These are phyloP conservation scores for Aspergillus awamori DNA, from an alignment of 2,329 filamentous ascomycete genomes.

Conservation along the genomic window DNA sequence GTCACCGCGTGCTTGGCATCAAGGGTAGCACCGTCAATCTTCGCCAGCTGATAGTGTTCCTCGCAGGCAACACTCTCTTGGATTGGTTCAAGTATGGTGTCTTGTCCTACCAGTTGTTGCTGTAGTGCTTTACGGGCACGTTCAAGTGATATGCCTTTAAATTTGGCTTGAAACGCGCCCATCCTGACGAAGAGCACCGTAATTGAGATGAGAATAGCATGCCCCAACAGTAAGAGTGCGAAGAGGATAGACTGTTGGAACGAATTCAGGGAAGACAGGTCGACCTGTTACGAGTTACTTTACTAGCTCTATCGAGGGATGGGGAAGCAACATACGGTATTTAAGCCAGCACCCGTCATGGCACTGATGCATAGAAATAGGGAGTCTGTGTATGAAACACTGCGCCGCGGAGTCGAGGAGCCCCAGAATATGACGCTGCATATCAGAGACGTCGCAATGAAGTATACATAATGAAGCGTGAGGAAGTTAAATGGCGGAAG, in stretches of 20 bases:
- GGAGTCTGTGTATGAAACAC: conserved; percentile 64
- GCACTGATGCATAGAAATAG: conserved; percentile 68
- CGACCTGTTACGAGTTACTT: conserved; percentile 31
- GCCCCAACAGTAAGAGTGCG: conserved; percentile 66
- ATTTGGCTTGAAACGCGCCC: conserved; percentile 64
- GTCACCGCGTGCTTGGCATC: conserved; percentile 8
- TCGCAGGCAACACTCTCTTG: neutral
- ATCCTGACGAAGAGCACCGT: conserved; percentile 65
- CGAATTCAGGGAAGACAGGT: conserved; percentile 63
- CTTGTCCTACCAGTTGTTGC: neutral
- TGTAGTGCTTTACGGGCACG: conserved; percentile 20
- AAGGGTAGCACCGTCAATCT: neutral
- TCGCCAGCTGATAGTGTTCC: conserved; percentile 3
- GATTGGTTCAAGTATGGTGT: neutral
- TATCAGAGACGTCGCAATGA: conserved; percentile 59
- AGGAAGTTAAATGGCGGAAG: conserved; percentile 59
- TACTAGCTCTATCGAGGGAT: neutral
- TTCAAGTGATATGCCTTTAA: conserved; percentile 55
- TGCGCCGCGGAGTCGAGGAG: conserved; percentile 54
- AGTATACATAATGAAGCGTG: conserved; percentile 69
- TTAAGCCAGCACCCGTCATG: conserved; percentile 69
- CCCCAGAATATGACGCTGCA: conserved; percentile 63
- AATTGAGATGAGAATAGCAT: conserved; percentile 67
- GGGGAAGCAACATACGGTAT: conserved; percentile 55
- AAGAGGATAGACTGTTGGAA: conserved; percentile 71